Evolutionary conservation across 2,329 filamentous ascomycete genomes (phyloP).

Genomic region (Boeremia lycopersici): DNA sequence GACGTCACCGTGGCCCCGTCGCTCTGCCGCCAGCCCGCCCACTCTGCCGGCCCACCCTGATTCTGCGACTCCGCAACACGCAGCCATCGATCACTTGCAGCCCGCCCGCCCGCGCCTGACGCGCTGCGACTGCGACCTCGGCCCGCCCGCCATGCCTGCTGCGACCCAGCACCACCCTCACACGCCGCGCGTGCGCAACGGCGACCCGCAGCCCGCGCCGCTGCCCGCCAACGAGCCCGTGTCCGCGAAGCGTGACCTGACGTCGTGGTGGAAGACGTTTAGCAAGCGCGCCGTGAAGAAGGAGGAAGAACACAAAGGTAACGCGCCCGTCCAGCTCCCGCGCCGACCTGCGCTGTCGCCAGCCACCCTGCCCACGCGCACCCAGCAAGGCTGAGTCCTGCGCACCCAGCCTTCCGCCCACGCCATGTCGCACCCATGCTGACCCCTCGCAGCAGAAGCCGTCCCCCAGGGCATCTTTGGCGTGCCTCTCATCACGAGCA

Average conservation of each 20-base stretch:
- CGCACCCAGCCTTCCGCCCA: conserved; percentile 24
- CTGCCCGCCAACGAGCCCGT: conserved; percentile 66
- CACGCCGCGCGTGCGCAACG: conserved; percentile 51
- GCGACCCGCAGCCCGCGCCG: conserved; percentile 51
- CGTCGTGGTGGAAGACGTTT: conserved; percentile 98
- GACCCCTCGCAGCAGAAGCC: conserved; percentile 36
- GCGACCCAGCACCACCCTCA: conserved; percentile 45
- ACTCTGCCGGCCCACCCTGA: conserved; percentile 28
- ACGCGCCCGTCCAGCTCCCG: conserved; percentile 12
- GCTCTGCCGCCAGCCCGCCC: conserved; percentile 33
- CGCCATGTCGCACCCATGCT: conserved; percentile 29
- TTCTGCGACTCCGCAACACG: conserved; percentile 24
- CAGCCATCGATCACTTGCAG: conserved; percentile 21
- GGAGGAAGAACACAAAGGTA: conserved; percentile 66
- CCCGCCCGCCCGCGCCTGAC: conserved; percentile 24
- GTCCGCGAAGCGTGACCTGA: conserved; percentile 83
- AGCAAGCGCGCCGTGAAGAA: conserved; percentile 67
- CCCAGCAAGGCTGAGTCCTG: conserved; percentile 27
- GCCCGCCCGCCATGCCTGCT: conserved; percentile 46
- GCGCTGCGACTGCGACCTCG: conserved; percentile 38
- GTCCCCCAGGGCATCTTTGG: conserved; percentile 84
- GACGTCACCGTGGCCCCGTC: conserved; percentile 25
- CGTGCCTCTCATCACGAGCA: conserved; percentile 89
- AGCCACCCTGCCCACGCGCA: conserved; percentile 6
- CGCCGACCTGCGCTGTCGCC: conserved; percentile 1